Conservation (phyloP, 495 filamentous ascomycete genomes). For the Daldinia bambusicola region DNA sequence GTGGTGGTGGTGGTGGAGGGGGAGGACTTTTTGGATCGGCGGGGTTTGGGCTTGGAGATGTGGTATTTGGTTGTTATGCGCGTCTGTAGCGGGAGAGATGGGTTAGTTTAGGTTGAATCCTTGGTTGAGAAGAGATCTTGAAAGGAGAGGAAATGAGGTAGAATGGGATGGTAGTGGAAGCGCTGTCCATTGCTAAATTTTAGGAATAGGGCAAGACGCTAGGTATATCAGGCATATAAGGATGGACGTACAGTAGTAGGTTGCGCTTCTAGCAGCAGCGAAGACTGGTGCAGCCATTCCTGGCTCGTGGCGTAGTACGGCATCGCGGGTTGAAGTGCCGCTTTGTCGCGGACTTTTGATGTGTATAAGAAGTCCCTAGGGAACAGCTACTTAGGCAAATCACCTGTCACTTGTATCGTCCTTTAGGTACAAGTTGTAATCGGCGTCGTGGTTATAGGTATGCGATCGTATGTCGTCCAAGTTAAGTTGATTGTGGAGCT, state of each 20-base stretch:
- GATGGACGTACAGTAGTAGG: constrained; percentile 55
- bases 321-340: constrained; percentile 49
- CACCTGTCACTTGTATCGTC: too few relatives aligned
- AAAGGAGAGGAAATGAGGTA: not conserved
- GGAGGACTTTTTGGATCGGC: constrained; percentile 42
- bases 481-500: constrained; percentile 14
- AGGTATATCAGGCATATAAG: not conserved
- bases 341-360: not conserved
- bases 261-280: constrained; percentile 60
- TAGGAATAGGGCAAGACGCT: too few relatives aligned
- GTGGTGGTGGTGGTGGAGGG: constrained; percentile 12
- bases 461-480: constrained; percentile 22
- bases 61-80: constrained; percentile 87
- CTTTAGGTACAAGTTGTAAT: not conserved
- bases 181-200: too few relatives aligned
- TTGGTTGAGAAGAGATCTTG: too few relatives aligned
- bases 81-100: constrained; percentile 63
- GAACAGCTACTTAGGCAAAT: too few relatives aligned
- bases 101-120: not conserved
- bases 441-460: not conserved
- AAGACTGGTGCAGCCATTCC: constrained; percentile 63
- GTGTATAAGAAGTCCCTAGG: too few relatives aligned
- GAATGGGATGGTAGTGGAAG: not conserved
- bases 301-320: constrained; percentile 64
- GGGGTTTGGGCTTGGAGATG: constrained; percentile 61